phyloP scores from a whole-genome alignment of 352 stramenopile species.

The Blastocystis sp. region DNA sequence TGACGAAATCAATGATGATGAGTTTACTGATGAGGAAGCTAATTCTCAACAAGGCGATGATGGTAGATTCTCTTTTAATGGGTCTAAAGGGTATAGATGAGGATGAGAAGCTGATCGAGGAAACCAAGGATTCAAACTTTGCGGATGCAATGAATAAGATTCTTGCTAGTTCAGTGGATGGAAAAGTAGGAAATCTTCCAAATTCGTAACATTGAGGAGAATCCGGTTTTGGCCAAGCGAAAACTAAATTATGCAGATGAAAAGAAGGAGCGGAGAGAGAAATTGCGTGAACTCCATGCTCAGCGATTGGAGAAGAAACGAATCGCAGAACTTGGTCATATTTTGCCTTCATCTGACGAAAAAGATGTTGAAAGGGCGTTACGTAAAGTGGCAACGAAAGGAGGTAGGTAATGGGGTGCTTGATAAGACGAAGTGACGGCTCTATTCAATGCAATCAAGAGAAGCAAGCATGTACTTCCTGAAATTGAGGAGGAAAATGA shows the following conservation, averaged over 20 bases:
- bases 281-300: neutral
- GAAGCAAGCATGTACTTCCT: neutral
- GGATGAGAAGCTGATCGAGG: neutral
- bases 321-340: neutral
- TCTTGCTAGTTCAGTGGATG: neutral
- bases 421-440: neutral
- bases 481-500: neutral
- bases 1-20: neutral
- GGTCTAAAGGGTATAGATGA: neutral
- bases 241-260: neutral
- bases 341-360: neutral
- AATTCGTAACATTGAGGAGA: neutral
- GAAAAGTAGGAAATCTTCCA: neutral
- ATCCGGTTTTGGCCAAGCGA: neutral
- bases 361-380: neutral
- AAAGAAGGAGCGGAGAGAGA: neutral
- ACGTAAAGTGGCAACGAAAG: neutral
- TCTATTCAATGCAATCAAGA: neutral
- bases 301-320: neutral
- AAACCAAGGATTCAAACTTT: constrained; percentile 8
- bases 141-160: constrained; percentile 9
- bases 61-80: neutral
- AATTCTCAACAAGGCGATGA: neutral
- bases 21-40: neutral
- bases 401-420: neutral